These are phyloP conservation scores for Eimeria praecox DNA, from an alignment of 169 alveolate species.

Conservation along the genomic window DNA sequence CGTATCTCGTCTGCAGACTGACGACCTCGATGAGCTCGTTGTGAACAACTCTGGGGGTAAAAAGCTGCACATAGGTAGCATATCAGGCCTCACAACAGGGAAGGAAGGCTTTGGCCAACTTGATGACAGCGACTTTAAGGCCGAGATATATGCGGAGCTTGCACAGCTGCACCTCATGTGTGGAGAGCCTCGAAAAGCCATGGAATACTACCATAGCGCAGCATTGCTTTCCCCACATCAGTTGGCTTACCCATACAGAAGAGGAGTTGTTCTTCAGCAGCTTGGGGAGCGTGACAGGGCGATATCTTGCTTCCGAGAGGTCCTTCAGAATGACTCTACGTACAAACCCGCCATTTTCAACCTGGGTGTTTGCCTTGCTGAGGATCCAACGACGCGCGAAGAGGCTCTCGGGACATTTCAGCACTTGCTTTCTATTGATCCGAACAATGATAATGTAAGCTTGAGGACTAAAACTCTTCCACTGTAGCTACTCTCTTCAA, in stretches of 20 bases:
- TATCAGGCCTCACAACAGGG: constrained; percentile 18
- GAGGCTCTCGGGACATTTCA: constrained; percentile 75
- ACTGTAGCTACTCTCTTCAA: neutral
- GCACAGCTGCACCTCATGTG: constrained; percentile 75
- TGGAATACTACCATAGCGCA: constrained; percentile 74
- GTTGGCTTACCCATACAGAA: constrained; percentile 58
- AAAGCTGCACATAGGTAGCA: neutral
- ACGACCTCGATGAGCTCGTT: constrained; percentile 73
- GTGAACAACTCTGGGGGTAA: constrained; percentile 39
- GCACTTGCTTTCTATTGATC: constrained; percentile 72
- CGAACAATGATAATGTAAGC: constrained; percentile 74
- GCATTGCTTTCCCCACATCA: constrained; percentile 65
- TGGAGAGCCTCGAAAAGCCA: constrained; percentile 75
- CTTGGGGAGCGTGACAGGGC: constrained; percentile 78
- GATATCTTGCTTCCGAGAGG: constrained; percentile 65
- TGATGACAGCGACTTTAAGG: constrained; percentile 63
- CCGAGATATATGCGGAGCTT: constrained; percentile 75
- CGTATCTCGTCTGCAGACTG: constrained; percentile 78
- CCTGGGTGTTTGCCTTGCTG: constrained; percentile 77
- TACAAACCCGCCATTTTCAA: constrained; percentile 81
- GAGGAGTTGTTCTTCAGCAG: constrained; percentile 82
- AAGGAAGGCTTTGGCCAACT: constrained; percentile 11
- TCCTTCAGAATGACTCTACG: constrained; percentile 55
- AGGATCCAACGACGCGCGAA: constrained; percentile 39
- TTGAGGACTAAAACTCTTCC: neutral